phyloP scores from a whole-genome alignment of 129 eudicot species.

The Flaveria robusta region DNA sequence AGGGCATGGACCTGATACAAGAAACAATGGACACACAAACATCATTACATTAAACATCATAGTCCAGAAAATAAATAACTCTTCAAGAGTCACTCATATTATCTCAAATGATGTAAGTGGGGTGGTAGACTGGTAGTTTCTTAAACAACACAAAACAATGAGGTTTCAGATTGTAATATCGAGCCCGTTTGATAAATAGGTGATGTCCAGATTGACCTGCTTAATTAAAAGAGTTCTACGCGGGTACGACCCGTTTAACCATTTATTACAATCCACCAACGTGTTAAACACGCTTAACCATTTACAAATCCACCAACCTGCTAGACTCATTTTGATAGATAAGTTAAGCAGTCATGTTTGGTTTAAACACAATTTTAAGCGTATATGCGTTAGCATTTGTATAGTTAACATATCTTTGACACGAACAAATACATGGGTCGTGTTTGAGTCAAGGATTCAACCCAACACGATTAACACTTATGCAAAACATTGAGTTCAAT shows the following conservation, averaged over 20 bases:
- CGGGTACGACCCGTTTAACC: too few species aligned
- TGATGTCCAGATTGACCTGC: too few species aligned
- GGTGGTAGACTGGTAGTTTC: background rate
- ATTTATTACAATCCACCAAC: too few species aligned
- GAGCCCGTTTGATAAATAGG: too few species aligned
- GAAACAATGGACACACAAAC: constrained; percentile 11
- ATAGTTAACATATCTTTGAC: too few species aligned
- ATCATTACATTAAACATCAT: constrained; percentile 9
- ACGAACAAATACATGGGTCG: background rate
- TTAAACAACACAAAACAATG: background rate
- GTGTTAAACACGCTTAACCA: background rate
- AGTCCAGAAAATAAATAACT: background rate
- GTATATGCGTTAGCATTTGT: too few species aligned
- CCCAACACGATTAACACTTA: background rate
- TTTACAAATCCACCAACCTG: background rate
- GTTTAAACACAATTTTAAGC: too few species aligned
- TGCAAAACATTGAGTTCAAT: background rate
- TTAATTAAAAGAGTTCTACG: too few species aligned
- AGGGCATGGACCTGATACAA: constrained; percentile 70
- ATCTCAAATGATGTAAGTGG: background rate
- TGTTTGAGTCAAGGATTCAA: background rate
- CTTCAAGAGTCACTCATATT: background rate
- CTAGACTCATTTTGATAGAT: background rate
- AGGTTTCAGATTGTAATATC: background rate
- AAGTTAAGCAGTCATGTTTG: too few species aligned